Evolutionary conservation across 495 filamentous ascomycete species (phyloP).

Genomic region (Umbilicaria muhlenbergii): DNA sequence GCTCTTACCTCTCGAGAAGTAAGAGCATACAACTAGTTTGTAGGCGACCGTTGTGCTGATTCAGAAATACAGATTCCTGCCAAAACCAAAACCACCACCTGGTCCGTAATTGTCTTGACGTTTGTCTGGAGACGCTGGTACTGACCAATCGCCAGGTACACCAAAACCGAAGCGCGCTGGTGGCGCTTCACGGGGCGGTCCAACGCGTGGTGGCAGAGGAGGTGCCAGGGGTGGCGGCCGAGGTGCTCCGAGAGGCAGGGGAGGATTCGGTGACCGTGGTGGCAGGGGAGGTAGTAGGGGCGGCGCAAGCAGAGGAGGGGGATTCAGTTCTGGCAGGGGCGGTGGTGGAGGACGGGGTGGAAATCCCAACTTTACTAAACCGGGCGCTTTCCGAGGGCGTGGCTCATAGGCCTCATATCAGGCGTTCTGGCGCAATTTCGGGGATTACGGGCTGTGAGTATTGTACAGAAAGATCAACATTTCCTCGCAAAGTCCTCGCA

Average conservation of each 20-base stretch:
- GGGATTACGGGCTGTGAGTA: background rate
- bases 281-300: slow-evolving; percentile 23
- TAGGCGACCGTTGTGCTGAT: slow-evolving; percentile 8
- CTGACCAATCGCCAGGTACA: slow-evolving; percentile 21
- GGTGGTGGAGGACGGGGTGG: slow-evolving; percentile 9
- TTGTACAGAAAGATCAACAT: background rate
- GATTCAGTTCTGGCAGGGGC: slow-evolving; percentile 10
- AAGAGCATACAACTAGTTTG: slow-evolving; percentile 6
- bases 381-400: slow-evolving; percentile 9
- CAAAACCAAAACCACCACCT: slow-evolving; percentile 77
- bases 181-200: slow-evolving; percentile 35
- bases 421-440: slow-evolving; percentile 5
- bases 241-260: slow-evolving; percentile 26
- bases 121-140: slow-evolving; percentile 19
- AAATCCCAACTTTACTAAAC: slow-evolving; percentile 13
- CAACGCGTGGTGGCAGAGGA: slow-evolving; percentile 27
- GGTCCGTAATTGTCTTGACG: slow-evolving; percentile 32
- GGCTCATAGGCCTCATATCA: slow-evolving; percentile 8
- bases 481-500: background rate
- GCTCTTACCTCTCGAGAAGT: slow-evolving; percentile 81
- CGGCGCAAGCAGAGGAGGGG: slow-evolving; percentile 27
- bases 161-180: slow-evolving; percentile 43
- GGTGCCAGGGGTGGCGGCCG: slow-evolving; percentile 24
- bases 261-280: slow-evolving; percentile 21
- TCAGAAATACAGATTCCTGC: slow-evolving; percentile 51